Percentiles rank a stretch among this genome's conserved stretches.
phyloP scores from a whole-genome alignment of 2,329 filamentous ascomycete species.

The Sordariomycetes sp. region DNA sequence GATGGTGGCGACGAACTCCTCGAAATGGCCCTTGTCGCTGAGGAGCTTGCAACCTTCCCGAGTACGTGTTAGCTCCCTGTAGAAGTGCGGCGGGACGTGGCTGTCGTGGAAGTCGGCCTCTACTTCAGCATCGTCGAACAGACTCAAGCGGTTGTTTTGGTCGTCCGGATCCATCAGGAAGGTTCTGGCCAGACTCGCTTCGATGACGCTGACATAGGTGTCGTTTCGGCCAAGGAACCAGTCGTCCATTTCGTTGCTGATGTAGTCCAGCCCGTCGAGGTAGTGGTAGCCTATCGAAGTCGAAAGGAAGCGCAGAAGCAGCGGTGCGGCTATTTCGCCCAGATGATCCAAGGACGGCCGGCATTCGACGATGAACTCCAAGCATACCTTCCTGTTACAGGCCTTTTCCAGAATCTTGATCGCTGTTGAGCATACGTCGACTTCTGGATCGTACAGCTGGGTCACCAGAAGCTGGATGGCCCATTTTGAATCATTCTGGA shows the following conservation, averaged over 20 bases:
- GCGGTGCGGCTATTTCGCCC: conserved; percentile 89
- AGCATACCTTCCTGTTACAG: conserved; percentile 81
- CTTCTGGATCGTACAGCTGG: conserved; percentile 92
- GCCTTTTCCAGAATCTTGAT: conserved; percentile 97
- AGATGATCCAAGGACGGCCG: conserved; percentile 89
- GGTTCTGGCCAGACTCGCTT: conserved; percentile 85
- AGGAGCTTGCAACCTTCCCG: conserved; percentile 85
- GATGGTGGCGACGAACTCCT: conserved; percentile 85
- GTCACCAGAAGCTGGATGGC: conserved; percentile 96
- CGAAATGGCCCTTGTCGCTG: conserved; percentile 89
- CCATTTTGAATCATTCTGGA: conserved; percentile 94
- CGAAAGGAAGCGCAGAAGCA: conserved; percentile 85
- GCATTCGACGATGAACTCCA: conserved; percentile 96
- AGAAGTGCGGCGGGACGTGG: conserved; percentile 92
- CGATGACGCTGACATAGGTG: conserved; percentile 87
- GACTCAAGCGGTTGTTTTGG: conserved; percentile 45
- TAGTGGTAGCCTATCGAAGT: conserved; percentile 98
- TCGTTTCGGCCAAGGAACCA: conserved; percentile 98
- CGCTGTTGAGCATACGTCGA: conserved; percentile 91
- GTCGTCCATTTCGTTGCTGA: conserved; percentile 99
- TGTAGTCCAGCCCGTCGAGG: conserved; percentile 92
- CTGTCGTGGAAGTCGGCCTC: conserved; percentile 51
- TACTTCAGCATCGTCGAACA: conserved; percentile 47
- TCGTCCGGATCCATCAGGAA: conserved; percentile 60
- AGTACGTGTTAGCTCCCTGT: conserved; percentile 87